Conservation (phyloP, 2,329 filamentous ascomycete genomes). For the Phaeosphaeria sp. region DNA sequence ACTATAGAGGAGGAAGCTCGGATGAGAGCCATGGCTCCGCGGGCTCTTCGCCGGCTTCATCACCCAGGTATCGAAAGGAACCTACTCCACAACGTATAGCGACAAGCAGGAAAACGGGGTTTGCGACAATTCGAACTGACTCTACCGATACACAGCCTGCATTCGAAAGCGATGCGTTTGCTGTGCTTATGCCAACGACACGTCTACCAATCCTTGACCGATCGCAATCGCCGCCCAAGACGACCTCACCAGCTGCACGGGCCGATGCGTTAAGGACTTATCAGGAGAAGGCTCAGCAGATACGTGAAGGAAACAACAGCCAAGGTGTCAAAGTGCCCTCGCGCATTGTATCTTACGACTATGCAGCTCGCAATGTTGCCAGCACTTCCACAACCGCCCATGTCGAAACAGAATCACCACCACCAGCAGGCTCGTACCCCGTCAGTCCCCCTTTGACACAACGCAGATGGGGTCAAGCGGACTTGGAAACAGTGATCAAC, state of each 20-base stretch:
- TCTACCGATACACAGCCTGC: slow-evolving; percentile 29
- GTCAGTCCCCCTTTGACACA: slow-evolving; percentile 31
- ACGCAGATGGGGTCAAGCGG: slow-evolving; percentile 14
- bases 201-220: slow-evolving; percentile 36
- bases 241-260: slow-evolving; percentile 26
- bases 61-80: slow-evolving; percentile 1
- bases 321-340: slow-evolving; percentile 31
- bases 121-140: slow-evolving; percentile 37
- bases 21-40: slow-evolving; percentile 1
- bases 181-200: slow-evolving; percentile 43
- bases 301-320: slow-evolving; percentile 29
- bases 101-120: slow-evolving; percentile 31
- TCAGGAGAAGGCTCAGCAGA: slow-evolving; percentile 33
- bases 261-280: slow-evolving; percentile 39
- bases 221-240: slow-evolving; percentile 19
- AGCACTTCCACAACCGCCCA: slow-evolving; percentile 6
- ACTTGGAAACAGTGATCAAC: slow-evolving; percentile 2
- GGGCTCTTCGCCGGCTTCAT: slow-evolving; percentile 5
- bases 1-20: slow-evolving; percentile 4
- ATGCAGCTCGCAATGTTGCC: slow-evolving; percentile 19
- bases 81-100: slow-evolving; percentile 17
- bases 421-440: slow-evolving; percentile 36
- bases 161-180: slow-evolving; percentile 45
- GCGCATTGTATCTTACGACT: slow-evolving; percentile 37
- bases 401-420: slow-evolving; percentile 10